Evolutionary conservation across 2,329 filamentous ascomycete genomes (phyloP).

Genomic region (Beauveria brongniartii): DNA sequence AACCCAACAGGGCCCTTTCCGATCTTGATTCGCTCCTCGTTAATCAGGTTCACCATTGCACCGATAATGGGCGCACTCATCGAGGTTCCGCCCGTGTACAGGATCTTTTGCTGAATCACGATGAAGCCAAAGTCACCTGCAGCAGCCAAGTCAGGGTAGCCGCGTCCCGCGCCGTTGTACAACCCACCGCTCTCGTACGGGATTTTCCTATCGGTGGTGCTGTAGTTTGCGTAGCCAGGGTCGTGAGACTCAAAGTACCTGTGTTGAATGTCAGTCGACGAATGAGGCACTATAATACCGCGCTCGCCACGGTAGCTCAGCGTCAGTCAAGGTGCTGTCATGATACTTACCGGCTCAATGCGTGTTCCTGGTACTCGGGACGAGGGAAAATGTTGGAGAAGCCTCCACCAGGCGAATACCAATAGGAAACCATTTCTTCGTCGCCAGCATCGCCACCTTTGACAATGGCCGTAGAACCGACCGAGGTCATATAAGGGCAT

Average conservation of each 20-base stretch:
- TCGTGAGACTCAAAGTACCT: slow-evolving; percentile 30
- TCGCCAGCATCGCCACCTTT: slow-evolving; percentile 33
- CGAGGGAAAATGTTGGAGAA: slow-evolving; percentile 33
- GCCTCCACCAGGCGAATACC: slow-evolving; percentile 28
- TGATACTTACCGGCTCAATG: slow-evolving; percentile 25
- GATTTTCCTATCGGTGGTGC: slow-evolving; percentile 25
- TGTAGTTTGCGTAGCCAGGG: slow-evolving; percentile 23
- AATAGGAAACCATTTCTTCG: slow-evolving; percentile 35
- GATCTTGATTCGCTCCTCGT: slow-evolving; percentile 12
- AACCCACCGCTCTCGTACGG: slow-evolving; percentile 24
- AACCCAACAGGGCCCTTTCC: slow-evolving; percentile 33
- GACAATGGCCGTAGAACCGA: slow-evolving; percentile 40
- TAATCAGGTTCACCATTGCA: slow-evolving; percentile 14
- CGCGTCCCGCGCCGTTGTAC: slow-evolving; percentile 33
- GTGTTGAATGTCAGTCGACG: neutral
- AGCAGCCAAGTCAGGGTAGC: slow-evolving; percentile 30
- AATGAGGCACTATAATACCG: no score
- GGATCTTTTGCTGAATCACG: slow-evolving; percentile 21
- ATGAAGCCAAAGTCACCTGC: slow-evolving; percentile 39
- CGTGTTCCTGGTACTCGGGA: slow-evolving; percentile 37
- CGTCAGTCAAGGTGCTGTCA: no score
- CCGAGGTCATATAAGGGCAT: slow-evolving; percentile 39
- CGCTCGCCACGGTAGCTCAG: no score
- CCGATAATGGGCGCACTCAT: slow-evolving; percentile 14
- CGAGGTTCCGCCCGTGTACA: slow-evolving; percentile 11